These are phyloP conservation scores for Lodderomyces parapsilosis DNA, from an alignment of 1,139 yeast genomes.

Conservation along the genomic window DNA sequence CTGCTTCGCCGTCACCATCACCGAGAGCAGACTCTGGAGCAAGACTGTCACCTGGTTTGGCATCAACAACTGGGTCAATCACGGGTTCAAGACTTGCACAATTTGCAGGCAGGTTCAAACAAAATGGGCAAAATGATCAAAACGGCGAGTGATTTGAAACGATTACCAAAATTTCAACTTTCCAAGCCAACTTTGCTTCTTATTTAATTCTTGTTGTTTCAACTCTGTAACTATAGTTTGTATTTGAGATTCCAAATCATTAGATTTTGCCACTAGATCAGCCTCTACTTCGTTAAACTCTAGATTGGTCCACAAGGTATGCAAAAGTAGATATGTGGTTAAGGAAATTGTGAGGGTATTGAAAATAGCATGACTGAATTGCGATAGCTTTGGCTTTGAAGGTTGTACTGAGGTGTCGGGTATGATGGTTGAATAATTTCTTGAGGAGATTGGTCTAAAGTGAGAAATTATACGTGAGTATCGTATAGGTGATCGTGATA, in stretches of 20 bases:
- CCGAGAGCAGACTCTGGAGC: not conserved
- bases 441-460: not conserved
- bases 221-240: conserved; percentile 28
- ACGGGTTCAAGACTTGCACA: conserved; percentile 37
- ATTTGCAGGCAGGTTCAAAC: conserved; percentile 35
- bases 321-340: conserved; percentile 37
- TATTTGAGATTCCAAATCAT: conserved; percentile 28
- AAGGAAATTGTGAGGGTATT: conserved; percentile 44
- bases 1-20: not conserved
- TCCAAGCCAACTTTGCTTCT: conserved; percentile 14
- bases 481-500: not conserved
- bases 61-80: conserved; percentile 22
- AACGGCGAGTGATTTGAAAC: conserved; percentile 2
- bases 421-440: conserved; percentile 1
- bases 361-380: conserved; percentile 39
- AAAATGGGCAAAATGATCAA: conserved; percentile 19
- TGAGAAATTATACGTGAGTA: not conserved
- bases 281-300: conserved; percentile 32
- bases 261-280: conserved; percentile 23
- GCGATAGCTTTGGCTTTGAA: conserved; percentile 33
- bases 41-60: not conserved
- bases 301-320: conserved; percentile 31
- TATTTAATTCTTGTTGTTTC: conserved; percentile 7
- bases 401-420: not conserved
- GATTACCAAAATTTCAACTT: conserved; percentile 21